Base-by-base conservation (phyloP, 2,329 filamentous ascomycete genomes). In the Hypocreales sp. region DNA sequence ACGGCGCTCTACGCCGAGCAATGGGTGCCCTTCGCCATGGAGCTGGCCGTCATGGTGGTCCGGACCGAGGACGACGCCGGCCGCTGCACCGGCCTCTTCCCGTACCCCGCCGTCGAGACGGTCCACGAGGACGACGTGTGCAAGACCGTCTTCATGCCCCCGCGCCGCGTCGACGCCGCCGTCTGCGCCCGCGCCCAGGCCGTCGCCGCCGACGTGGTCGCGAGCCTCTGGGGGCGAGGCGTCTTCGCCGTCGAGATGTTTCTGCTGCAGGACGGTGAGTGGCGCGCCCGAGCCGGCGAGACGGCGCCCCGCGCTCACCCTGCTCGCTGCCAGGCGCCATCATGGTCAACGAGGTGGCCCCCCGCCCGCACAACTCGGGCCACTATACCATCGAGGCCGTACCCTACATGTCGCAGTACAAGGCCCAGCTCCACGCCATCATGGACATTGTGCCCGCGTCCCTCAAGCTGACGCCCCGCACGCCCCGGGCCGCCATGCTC, bases 161-260 rank as follows among this genome's bases (percentile, higher is more conserved):
- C 87, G 1, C 68, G 86, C 20, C 64, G 68, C 6, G 73, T 92
- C 4, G 60, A 72, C 1, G 55, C 61, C 1, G 52, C 60, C 2
- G 61, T 79, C 21, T 67, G 69, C 34, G 52, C 70, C 37, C 58
- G 68, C 41, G 86, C 86, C 0, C 75, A 83, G 45, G 66, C 74
- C 22, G 63, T 94, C 0, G 90, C 86, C 1, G 71, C 72, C 39
- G 72, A 79, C 31, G 86, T 90, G 8, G 73, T 94, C 14, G 66
- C 69, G 22, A 77, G 72, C 27, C 78, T 98, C 29, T 74, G 75
- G 59, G 90, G 90, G 27, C 78, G 90, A 35, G 90, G 90, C 36
- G 81, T 93, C 18, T 98, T 94, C 51, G 90, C 87, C 1, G 87
- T 95, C 0, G 90, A 98, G 56, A 81, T 95, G 73, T 98, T 98